Evolutionary conservation across 257 asterid genomes (phyloP), one percentile per base, ranked within the genome.

Genomic region (Solanum sitiens): DNA sequence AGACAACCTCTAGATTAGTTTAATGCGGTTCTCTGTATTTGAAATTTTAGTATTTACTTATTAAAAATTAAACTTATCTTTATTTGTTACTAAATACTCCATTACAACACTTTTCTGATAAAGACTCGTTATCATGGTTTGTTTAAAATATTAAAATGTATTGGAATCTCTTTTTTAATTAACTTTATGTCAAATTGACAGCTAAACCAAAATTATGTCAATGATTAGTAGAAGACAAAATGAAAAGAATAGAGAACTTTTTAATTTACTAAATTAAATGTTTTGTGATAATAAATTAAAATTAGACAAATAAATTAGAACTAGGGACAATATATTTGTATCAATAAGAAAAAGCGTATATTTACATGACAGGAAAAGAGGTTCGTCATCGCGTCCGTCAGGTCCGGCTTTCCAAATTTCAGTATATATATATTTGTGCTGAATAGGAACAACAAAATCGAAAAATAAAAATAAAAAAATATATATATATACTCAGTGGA

Each of bases 221-320:
- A 79, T 79, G 65, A 79, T 79, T 79, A 44, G 44, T 6, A 42
- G n/a, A 77, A 42, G 35, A 15, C 59, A 8, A 30, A 32, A 45
- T 47, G 25, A 25, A 8, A 37, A 72, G 68, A 32, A 7, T 3
- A 18, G 8, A 27, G 6, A 8, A 65, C 11, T 59, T 20, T 7
- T 59, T 8, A 59, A 18, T 18, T 56, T 2, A 18, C 7, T 56
- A 20, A 20, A 59, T 59, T 59, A 20, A 59, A 21, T 59, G 8
- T 0, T 59, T 0, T 27, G 1, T 27, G 30, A 1, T 6, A 0
- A 7, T 8, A 20, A 59, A 0, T 47, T 47, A 47, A 47, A 14
- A 47, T 47, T 2, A 47, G 20, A 53, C 0, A 6, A 53, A 53
- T 16, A 16, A 53, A 53, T 53, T 53, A 18, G 16, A 53, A 59